Conservation (phyloP, 768 basidiomycete species). For the Lepiota venenata region DNA sequence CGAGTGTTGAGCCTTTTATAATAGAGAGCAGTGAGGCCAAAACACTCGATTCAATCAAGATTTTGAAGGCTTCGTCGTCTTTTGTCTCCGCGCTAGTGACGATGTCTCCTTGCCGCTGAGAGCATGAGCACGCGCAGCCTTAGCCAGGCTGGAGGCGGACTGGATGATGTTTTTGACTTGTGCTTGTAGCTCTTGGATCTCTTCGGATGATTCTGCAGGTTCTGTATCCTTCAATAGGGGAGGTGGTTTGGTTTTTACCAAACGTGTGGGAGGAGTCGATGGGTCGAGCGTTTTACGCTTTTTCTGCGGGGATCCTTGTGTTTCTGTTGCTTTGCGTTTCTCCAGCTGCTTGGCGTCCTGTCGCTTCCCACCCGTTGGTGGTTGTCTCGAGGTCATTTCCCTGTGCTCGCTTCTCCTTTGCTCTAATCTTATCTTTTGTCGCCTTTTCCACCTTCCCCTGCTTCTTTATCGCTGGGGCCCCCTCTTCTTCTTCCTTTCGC, state of each 20-base stretch:
- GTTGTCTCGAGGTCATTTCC: constrained; percentile 9
- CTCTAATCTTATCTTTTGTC: constrained; percentile 12
- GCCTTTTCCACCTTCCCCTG: constrained; percentile 9
- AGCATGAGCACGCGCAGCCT: constrained; percentile 31
- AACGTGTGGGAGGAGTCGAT: background rate
- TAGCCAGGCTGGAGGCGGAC: constrained; percentile 34
- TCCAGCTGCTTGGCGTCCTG: background rate
- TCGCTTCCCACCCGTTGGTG: background rate
- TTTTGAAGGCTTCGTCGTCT: background rate
- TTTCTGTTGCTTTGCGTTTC: background rate
- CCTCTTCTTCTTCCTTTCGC: constrained; percentile 1
- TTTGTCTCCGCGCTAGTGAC: constrained; percentile 13
- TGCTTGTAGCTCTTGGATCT: constrained; percentile 10
- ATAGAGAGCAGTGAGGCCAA: too few relatives aligned
- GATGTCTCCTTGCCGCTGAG: constrained; percentile 5
- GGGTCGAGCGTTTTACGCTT: constrained; percentile 1
- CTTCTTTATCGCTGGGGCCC: background rate
- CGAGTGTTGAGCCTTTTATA: too few relatives aligned
- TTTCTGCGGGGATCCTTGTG: background rate
- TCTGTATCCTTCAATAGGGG: background rate
- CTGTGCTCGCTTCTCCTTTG: constrained; percentile 3
- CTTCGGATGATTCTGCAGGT: constrained; percentile 1
- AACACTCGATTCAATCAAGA: too few relatives aligned
- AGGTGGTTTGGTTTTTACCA: background rate
- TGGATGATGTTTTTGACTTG: constrained; percentile 31